Evolutionary conservation across 2,329 filamentous ascomycete species (phyloP).

Genomic region (Phialemoniopsis sp.): DNA sequence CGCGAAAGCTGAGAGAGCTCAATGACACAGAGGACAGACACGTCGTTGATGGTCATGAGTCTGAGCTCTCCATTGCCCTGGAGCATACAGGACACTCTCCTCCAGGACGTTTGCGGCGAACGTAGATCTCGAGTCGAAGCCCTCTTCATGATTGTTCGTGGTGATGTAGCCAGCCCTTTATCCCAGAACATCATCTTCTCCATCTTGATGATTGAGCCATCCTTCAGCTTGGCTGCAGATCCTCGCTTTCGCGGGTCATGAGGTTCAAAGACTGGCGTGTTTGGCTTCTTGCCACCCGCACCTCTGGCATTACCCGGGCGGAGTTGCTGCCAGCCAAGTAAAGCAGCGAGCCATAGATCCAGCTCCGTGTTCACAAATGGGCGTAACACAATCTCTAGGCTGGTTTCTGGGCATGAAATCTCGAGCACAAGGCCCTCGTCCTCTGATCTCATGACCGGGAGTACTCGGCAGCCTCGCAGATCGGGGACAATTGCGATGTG

Average conservation of each 20-base stretch:
- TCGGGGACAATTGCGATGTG: slow-evolving; percentile 68
- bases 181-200: slow-evolving; percentile 92
- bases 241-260: too few relatives aligned
- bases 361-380: slow-evolving; percentile 63
- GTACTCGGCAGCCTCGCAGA: slow-evolving; percentile 68
- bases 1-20: slow-evolving; percentile 86
- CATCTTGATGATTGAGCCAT: slow-evolving; percentile 88
- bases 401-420: slow-evolving; percentile 47
- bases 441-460: slow-evolving; percentile 45
- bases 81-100: slow-evolving; percentile 84
- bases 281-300: slow-evolving; percentile 17
- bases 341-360: slow-evolving; percentile 75
- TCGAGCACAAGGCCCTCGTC: slow-evolving; percentile 45
- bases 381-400: slow-evolving; percentile 60
- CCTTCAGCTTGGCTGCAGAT: slow-evolving; percentile 39
- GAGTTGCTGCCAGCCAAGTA: slow-evolving; percentile 78
- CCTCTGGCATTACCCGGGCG: slow-evolving; percentile 38
- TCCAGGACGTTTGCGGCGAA: slow-evolving; percentile 64
- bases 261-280: too few relatives aligned
- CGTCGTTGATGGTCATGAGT: slow-evolving; percentile 81
- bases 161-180: slow-evolving; percentile 57
- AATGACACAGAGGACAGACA: slow-evolving; percentile 74
- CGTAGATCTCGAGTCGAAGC: slow-evolving; percentile 54
- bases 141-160: slow-evolving; percentile 51
- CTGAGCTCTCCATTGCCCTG: slow-evolving; percentile 95